Evolutionary conservation across 306 rosid genomes (phyloP).

Genomic region (Castanea crenata): DNA sequence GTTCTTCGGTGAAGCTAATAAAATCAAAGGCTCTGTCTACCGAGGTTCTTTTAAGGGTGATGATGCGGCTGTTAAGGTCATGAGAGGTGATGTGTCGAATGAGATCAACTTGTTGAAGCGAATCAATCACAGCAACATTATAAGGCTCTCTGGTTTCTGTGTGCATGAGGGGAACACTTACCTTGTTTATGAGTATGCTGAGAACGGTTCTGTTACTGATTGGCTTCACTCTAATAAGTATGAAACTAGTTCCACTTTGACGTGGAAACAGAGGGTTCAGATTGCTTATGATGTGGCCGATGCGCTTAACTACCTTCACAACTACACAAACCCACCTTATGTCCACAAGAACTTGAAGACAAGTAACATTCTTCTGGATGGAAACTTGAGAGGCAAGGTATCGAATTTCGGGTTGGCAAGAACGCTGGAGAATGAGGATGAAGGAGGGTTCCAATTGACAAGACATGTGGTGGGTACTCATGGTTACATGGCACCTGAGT

Average conservation of each 20-base stretch:
- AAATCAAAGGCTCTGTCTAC: slow-evolving; percentile 58
- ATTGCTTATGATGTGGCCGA: slow-evolving; percentile 65
- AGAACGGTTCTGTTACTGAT: slow-evolving; percentile 48
- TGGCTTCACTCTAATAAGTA: slow-evolving; percentile 38
- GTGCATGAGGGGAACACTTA: slow-evolving; percentile 58
- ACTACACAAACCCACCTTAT: slow-evolving; percentile 50
- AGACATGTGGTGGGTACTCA: slow-evolving; percentile 80
- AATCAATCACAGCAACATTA: slow-evolving; percentile 65
- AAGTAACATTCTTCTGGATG: slow-evolving; percentile 62
- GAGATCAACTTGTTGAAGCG: slow-evolving; percentile 66
- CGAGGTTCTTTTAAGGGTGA: slow-evolving; percentile 63
- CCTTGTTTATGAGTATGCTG: slow-evolving; percentile 73
- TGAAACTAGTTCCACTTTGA: slow-evolving; percentile 9
- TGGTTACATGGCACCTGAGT: slow-evolving; percentile 82
- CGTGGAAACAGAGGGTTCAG: slow-evolving; percentile 75
- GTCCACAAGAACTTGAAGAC: slow-evolving; percentile 66
- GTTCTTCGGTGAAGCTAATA: slow-evolving; percentile 49
- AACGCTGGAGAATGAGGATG: slow-evolving; percentile 28
- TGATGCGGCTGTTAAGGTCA: slow-evolving; percentile 68
- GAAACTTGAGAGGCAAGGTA: slow-evolving; percentile 52
- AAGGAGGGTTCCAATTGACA: slow-evolving; percentile 48
- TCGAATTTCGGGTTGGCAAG: slow-evolving; percentile 70
- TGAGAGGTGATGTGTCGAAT: slow-evolving; percentile 55
- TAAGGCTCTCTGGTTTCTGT: slow-evolving; percentile 76
- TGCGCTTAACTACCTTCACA: slow-evolving; percentile 73